These are phyloP conservation scores for Daldinia eschscholtzii DNA, from an alignment of 2,329 filamentous ascomycete genomes.

Conservation along the genomic window DNA sequence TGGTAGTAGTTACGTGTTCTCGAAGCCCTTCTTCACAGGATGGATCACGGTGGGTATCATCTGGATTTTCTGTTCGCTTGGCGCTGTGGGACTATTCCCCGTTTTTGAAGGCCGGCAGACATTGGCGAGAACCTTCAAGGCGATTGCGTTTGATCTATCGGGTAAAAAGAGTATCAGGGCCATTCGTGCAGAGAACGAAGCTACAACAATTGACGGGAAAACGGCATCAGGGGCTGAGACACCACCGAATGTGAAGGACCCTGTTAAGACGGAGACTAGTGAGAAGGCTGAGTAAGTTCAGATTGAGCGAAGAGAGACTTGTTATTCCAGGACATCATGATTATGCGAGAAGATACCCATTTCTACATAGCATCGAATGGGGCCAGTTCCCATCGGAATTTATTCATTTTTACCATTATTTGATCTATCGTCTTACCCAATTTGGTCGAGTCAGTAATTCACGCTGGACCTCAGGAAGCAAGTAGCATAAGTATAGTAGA, in stretches of 20 bases:
- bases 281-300: constrained; percentile 24
- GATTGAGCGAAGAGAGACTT: constrained; percentile 6
- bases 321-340: constrained; percentile 3
- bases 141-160: constrained; percentile 72
- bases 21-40: constrained; percentile 83
- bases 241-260: constrained; percentile 31
- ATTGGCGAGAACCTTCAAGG: constrained; percentile 70
- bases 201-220: constrained; percentile 39
- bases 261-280: constrained; percentile 21
- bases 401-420: neutral
- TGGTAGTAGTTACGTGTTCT: constrained; percentile 83
- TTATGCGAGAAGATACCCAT: constrained; percentile 33
- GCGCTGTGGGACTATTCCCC: constrained; percentile 84
- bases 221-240: constrained; percentile 32
- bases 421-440: neutral
- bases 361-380: neutral
- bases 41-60: constrained; percentile 83
- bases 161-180: constrained; percentile 55
- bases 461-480: no score
- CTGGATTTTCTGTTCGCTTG: constrained; percentile 80
- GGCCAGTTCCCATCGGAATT: neutral
- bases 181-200: constrained; percentile 49
- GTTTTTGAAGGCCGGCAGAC: constrained; percentile 82
- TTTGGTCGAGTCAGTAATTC: neutral
- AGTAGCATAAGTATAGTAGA: neutral